Evolutionary conservation across 805 yeast genomes (phyloP).

Genomic region (Barnettozyma wickerhamii): DNA sequence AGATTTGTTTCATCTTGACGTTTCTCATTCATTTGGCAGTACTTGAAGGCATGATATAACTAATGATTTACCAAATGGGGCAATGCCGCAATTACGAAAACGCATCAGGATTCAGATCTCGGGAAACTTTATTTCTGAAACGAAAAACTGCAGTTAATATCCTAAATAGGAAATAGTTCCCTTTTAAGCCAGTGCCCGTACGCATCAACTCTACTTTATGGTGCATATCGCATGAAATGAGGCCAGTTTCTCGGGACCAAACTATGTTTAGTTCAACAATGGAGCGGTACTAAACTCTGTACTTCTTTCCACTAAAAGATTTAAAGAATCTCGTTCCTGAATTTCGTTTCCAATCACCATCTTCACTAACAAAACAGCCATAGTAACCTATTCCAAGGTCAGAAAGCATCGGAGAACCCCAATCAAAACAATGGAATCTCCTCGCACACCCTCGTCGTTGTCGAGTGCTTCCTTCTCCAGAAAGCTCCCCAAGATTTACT

Average conservation of each 20-base stretch:
- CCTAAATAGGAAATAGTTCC: neutral
- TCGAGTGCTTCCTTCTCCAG: too few species aligned
- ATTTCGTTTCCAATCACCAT: too few species aligned
- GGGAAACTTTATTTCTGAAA: neutral
- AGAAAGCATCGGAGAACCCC: neutral
- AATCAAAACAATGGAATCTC: conserved; percentile 1
- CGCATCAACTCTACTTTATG: neutral
- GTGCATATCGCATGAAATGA: neutral
- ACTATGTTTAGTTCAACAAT: neutral
- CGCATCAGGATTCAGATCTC: neutral
- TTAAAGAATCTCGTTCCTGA: too few species aligned
- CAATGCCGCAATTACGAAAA: neutral
- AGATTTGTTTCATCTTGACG: too few species aligned
- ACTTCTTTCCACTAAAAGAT: too few species aligned
- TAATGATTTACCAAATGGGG: too few species aligned
- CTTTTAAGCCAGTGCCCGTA: neutral
- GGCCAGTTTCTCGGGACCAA: neutral
- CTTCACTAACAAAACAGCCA: too few species aligned
- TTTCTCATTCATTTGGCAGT: too few species aligned
- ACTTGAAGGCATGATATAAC: too few species aligned
- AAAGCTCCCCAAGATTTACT: conserved; percentile 3
- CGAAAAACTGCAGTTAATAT: neutral
- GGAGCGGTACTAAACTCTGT: neutral
- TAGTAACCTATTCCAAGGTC: neutral
- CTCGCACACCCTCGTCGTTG: conserved; percentile 7